Conservation (phyloP, 2,329 filamentous ascomycete genomes). For the Colletotrichum sp. region DNA sequence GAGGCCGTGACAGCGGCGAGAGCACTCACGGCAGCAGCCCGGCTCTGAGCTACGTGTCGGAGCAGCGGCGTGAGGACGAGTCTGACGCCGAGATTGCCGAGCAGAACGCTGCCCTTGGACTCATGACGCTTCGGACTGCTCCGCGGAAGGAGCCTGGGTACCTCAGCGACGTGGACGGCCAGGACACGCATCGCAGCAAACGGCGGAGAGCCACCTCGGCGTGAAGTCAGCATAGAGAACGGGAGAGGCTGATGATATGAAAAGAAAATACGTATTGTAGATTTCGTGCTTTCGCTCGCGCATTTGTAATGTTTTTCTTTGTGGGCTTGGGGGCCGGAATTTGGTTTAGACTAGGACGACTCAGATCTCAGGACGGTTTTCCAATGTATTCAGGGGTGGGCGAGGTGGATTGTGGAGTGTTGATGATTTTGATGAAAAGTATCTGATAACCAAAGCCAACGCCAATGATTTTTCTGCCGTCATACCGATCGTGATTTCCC, state of each 20-base stretch:
- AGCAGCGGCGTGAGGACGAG: constrained; percentile 11
- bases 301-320: constrained; percentile 3
- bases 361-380: background rate
- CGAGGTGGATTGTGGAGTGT: background rate
- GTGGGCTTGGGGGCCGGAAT: background rate
- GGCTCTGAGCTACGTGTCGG: constrained; percentile 3
- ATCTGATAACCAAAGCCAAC: background rate
- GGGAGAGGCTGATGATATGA: background rate
- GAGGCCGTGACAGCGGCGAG: constrained; percentile 25
- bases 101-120: constrained; percentile 50
- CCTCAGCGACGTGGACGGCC: constrained; percentile 23
- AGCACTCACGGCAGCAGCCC: constrained; percentile 25
- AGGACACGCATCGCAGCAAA: constrained; percentile 39
- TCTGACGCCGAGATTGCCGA: constrained; percentile 35
- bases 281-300: constrained; percentile 8
- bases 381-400: background rate
- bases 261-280: background rate
- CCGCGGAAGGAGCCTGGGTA: constrained; percentile 8
- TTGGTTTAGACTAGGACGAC: background rate
- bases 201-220: constrained; percentile 45
- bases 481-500: background rate
- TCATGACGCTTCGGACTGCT: constrained; percentile 50
- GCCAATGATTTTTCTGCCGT: background rate
- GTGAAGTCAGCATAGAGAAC: constrained; percentile 23
- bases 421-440: background rate